These are phyloP conservation scores for Eucalyptus regnans DNA, from an alignment of 345 rosid species.

Conservation along the genomic window DNA sequence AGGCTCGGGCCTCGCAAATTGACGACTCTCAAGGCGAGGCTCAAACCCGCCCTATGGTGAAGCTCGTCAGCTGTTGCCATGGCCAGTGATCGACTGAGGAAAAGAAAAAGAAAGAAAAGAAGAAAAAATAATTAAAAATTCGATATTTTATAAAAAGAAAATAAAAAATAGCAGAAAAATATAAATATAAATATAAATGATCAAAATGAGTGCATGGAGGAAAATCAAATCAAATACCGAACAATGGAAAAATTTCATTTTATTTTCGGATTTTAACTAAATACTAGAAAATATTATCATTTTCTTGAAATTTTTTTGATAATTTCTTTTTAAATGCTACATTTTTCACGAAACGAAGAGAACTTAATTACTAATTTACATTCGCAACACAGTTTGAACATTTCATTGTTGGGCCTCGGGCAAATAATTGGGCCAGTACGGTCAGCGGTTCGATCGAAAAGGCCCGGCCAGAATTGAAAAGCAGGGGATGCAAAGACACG, in stretches of 20 bases:
- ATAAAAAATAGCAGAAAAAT: too few relatives aligned
- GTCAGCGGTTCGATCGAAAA: not conserved
- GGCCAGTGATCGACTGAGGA: accelerated
- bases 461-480: not conserved
- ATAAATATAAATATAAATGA: too few relatives aligned
- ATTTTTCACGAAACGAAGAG: accelerated
- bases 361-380: not conserved
- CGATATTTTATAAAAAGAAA: accelerated
- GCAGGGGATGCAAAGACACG: not conserved
- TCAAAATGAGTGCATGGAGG: accelerated
- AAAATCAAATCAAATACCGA: accelerated
- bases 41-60: accelerated
- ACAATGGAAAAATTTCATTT: accelerated
- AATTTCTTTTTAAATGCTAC: not conserved
- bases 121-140: too few relatives aligned
- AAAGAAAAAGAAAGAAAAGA: too few relatives aligned
- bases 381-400: not conserved
- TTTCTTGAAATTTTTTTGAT: too few relatives aligned
- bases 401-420: not conserved
- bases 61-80: accelerated
- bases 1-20: accelerated
- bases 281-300: too few relatives aligned
- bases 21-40: accelerated
- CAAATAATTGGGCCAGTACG: not conserved
- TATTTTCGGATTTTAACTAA: accelerated